phyloP scores from a whole-genome alignment of 108 stramenopile species.

The Nitzschia inconspicua region DNA sequence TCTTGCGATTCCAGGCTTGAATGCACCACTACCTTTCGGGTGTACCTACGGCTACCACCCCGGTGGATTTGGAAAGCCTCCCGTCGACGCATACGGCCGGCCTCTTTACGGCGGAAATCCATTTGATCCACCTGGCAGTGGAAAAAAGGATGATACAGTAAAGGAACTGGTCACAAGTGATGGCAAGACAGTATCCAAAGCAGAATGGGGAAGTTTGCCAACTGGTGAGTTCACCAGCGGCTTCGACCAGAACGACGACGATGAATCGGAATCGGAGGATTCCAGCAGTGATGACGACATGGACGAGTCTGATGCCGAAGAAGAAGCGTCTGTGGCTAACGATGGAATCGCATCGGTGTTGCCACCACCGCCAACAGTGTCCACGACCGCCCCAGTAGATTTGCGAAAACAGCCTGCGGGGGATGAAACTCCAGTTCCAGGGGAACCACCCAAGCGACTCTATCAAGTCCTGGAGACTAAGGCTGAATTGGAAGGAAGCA shows the following conservation, averaged over 20 bases:
- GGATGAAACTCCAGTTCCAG: slow-evolving; percentile 69
- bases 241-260: slow-evolving; percentile 63
- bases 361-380: slow-evolving; percentile 27
- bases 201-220: slow-evolving; percentile 80
- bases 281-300: slow-evolving; percentile 57
- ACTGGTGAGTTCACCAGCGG: slow-evolving; percentile 47
- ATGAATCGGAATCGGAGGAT: slow-evolving; percentile 72
- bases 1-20: slow-evolving; percentile 93
- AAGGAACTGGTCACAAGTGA: slow-evolving; percentile 59
- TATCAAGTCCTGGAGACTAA: slow-evolving; percentile 70
- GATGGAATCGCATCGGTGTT: slow-evolving; percentile 64
- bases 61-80: slow-evolving; percentile 99
- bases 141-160: slow-evolving; percentile 14
- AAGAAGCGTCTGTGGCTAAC: slow-evolving; percentile 34
- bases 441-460: slow-evolving; percentile 61
- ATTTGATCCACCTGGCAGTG: slow-evolving; percentile 64
- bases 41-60: slow-evolving; percentile 92
- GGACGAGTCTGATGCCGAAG: slow-evolving; percentile 55
- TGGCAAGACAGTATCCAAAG: slow-evolving; percentile 69
- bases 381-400: slow-evolving; percentile 37
- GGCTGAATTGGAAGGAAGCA: slow-evolving; percentile 28
- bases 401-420: slow-evolving; percentile 71
- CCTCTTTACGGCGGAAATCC: slow-evolving; percentile 93
- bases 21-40: slow-evolving; percentile 95
- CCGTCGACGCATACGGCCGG: slow-evolving; percentile 88